Conservation (phyloP, 345 rosid genomes). For the Turnera subulata region DNA sequence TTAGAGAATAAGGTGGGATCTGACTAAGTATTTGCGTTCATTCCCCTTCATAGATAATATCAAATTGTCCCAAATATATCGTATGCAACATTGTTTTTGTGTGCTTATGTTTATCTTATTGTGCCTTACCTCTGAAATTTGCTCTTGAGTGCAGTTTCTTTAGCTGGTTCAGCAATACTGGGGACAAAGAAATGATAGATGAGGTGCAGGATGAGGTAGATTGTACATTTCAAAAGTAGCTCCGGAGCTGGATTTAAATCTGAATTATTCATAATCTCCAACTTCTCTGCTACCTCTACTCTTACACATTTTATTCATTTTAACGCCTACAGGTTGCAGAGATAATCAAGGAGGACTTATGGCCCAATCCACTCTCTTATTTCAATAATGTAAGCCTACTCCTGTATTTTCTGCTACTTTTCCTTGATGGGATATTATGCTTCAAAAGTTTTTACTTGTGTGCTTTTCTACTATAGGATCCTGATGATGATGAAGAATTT, state of each 20-base stretch:
- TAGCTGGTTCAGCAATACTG: conserved; percentile 67
- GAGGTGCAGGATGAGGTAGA: conserved; percentile 78
- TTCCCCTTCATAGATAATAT: too few relatives aligned
- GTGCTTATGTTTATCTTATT: neutral
- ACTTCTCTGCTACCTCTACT: neutral
- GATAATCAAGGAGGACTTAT: conserved; percentile 85
- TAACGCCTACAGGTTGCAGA: conserved; percentile 67
- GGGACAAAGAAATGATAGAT: conserved; percentile 50
- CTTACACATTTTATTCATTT: neutral
- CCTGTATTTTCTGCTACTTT: neutral
- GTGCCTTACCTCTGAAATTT: neutral
- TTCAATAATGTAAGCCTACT: conserved; percentile 58
- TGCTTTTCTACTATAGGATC: conserved; percentile 14
- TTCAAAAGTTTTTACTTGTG: neutral
- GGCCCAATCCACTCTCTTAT: conserved; percentile 87
- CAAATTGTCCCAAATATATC: too few relatives aligned
- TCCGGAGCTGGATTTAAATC: neutral
- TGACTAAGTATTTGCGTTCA: too few relatives aligned
- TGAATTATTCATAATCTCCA: neutral
- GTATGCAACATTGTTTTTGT: too few relatives aligned
- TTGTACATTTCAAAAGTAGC: neutral
- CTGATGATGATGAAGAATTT: conserved; percentile 17
- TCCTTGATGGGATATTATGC: neutral
- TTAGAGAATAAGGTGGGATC: too few relatives aligned
- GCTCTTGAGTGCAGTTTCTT: conserved; percentile 59